Evolutionary conservation across 208 protist genomes (phyloP), one percentile per base, ranked within the genome.

Genomic region (Trypanosoma brucei): DNA sequence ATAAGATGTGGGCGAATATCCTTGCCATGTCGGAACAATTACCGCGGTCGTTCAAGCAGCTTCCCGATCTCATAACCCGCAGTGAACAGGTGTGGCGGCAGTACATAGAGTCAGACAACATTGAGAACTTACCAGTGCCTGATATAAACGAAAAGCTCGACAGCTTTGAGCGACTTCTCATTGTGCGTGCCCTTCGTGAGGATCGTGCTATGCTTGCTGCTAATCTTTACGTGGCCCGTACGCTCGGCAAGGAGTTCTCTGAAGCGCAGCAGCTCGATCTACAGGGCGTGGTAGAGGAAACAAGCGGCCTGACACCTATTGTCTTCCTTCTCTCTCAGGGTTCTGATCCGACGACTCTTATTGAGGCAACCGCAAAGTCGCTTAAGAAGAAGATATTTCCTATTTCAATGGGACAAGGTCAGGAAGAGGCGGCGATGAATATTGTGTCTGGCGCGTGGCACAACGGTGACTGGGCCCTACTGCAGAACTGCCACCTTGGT

Each of bases 371-470:
- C 36, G 93, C 94, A 5, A 98, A 98, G 80, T 97, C 98, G 71
- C 71, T 93, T 3, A 96, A 96, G 75, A 95, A 94, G 81, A 93
- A 96, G 78, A 91, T 96, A 72, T 92, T 93, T 65, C 86, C 89
- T 56, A 97, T 99, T 64, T 99, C 97, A 31, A 98, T 99, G 97
- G 98, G 98, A 44, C 96, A 99, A 75, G 97, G 97, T 5, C 97
- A 99, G 87, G 98, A 99, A 81, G 86, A 92, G 66, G 79, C 86
- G 35, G 95, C 95, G 3, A 96, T 97, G 75, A 86, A 91, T 46
- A 91, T 96, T 38, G 95, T 93, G 45, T 63, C 89, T 78, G 71
- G 76, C 6, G 65, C 87, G 14, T 96, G 90, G 81, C 71, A 75
- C 51, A 93, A 88, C 70, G 95, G 93, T 37, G 90, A 90, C 70